Evolutionary conservation across 2,329 filamentous ascomycete genomes (phyloP), one percentile per base, ranked within the genome.

Genomic region (Xylaria hypoxylon): DNA sequence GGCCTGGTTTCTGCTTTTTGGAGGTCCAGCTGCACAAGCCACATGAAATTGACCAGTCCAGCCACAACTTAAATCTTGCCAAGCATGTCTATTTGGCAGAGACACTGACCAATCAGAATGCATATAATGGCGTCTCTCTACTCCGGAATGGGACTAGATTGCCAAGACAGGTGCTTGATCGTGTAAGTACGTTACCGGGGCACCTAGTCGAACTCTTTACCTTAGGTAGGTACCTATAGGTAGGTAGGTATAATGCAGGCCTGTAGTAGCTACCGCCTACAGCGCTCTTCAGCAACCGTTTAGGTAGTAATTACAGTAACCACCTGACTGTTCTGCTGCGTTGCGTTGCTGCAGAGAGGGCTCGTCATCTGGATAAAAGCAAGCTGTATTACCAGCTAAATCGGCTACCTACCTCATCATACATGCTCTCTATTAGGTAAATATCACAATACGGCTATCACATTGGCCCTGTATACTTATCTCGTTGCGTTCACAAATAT

Each of bases 1-100:
- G 48, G 42, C 53, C 63, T 64, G 68, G 67, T 70, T 71, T 75
- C 72, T 74, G 70, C 59, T 73, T 76, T 76, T 75, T 75, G 69
- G 67, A 74, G 74, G 71, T 73, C 72, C 59, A 70, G 68, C 62
- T 61, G 47, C 66, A 72, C 71, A 61, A 73, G 71, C 72, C 72
- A 74, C 72, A 68, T 50, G 38, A 53, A 48, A 48, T 40, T 42
- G 26, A 45, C 11, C 47, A 33, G 52, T 22, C 60, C 59, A 65
- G 61, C 57, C 60, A 57, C 69, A 62, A 72, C 68, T 68, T 70
- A 69, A 69, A 62, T 40, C 26, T 48, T 63, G 63, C 59, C 55
- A 65, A 62, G 47, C 45, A 24, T 44, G 33, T 68, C 47, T 63
- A 69, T 71, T 57, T 65, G 68, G 70, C 57, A 73, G 56, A 57